Evolutionary conservation across 1,284 basidiomycete genomes (phyloP), one percentile per base, ranked within the genome.

Genomic region (Ustilago curta): DNA sequence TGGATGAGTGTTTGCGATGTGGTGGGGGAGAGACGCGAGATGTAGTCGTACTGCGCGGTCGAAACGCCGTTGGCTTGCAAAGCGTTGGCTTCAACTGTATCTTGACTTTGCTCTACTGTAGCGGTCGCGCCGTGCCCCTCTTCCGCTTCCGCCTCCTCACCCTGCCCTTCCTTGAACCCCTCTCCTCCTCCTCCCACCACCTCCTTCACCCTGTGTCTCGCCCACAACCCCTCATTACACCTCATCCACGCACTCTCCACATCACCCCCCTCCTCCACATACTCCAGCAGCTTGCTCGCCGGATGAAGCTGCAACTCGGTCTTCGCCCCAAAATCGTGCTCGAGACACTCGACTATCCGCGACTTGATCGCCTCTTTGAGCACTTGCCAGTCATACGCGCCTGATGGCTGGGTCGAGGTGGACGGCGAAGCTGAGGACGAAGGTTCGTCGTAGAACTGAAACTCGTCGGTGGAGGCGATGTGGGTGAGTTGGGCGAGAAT

Each of bases 341-440:
- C 25, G 14, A 76, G 29, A 37, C 59, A 63, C 5, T 16, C 18
- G 2, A 31, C 18, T 23, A 76, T 76, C 0, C 56, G 49, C 37
- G 57, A 60, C 51, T 76, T 76, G 68, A 76, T 70, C 5, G 68
- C 72, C 25, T 76, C 72, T 35, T 71, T 70, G n/a, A 76, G 35
- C 45, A 37, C 12, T 12, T 45, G 39, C 72, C 72, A 76, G 50
- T 76, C 68, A 23, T 75, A 69, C 2, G 54, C 58, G 35, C 35
- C 12, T 1, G 29, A n/a, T 5, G 55, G 32, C 6, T 21, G 39
- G 11, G 32, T 1, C 8, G 56, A 27, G 16, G 35, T 6, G 31
- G 57, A 3, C 8, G 60, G 39, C 21, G 56, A 32, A 7, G 56
- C 44, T 5, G 62, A 59, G 21, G 59, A 39, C 2, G 57, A 55